phyloP scores from a whole-genome alignment of 2,329 filamentous ascomycete species.

The Trichoderma arundinaceum region DNA sequence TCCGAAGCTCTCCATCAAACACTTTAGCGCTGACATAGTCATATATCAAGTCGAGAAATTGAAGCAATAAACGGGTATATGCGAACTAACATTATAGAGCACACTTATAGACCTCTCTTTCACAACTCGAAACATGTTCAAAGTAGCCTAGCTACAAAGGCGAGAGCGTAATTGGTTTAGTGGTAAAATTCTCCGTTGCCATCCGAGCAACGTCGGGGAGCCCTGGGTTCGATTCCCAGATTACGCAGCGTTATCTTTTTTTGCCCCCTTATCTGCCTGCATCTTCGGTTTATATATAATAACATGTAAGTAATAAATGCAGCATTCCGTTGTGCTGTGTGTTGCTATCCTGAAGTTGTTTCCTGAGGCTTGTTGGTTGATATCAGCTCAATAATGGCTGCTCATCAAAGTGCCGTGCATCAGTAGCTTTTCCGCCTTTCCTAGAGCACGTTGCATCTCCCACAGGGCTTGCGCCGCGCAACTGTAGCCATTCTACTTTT shows the following conservation, averaged over 20 bases:
- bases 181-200: constrained; percentile 47
- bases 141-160: neutral
- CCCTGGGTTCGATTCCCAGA: constrained; percentile 46
- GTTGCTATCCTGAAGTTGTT: too few species aligned
- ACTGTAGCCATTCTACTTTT: too few species aligned
- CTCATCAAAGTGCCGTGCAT: too few species aligned
- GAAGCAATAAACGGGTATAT: neutral
- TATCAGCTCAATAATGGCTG: too few species aligned
- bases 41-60: neutral
- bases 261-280: neutral
- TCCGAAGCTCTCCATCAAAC: neutral
- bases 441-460: too few species aligned
- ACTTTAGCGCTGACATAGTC: neutral
- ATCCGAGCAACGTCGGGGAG: constrained; percentile 42
- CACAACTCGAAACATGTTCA: neutral
- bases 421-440: too few species aligned
- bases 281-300: neutral
- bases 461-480: too few species aligned
- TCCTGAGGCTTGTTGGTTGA: too few species aligned
- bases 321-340: too few species aligned
- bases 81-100: too few species aligned
- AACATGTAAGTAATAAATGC: too few species aligned
- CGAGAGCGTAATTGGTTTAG: constrained; percentile 43
- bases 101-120: neutral
- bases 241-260: constrained; percentile 39